These are phyloP conservation scores for Alternaria triticina DNA, from an alignment of 2,329 filamentous ascomycete species.

Conservation along the genomic window DNA sequence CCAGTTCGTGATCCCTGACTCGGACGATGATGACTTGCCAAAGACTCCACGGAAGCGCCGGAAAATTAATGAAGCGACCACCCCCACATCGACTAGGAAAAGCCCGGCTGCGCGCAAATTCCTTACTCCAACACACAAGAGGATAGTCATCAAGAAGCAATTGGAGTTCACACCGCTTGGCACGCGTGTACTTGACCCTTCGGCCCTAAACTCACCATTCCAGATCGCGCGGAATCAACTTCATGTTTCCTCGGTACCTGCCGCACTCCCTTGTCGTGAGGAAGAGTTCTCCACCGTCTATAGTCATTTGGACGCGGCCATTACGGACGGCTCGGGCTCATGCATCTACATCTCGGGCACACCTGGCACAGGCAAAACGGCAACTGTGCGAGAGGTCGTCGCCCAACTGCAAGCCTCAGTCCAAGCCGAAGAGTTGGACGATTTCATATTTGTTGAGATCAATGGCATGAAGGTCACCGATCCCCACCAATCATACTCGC, in stretches of 20 bases:
- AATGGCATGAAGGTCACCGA: constrained; percentile 99
- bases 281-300: constrained; percentile 92
- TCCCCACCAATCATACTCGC: constrained; percentile 91
- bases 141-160: constrained; percentile 80
- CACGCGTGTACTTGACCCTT: constrained; percentile 80
- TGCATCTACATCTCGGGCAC: constrained; percentile 99
- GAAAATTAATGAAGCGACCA: constrained; percentile 54
- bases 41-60: constrained; percentile 56
- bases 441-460: constrained; percentile 99
- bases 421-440: constrained; percentile 87
- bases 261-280: constrained; percentile 88
- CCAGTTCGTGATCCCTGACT: constrained; percentile 53
- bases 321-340: constrained; percentile 88
- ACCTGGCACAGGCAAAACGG: constrained; percentile 95
- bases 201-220: constrained; percentile 83
- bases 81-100: constrained; percentile 54
- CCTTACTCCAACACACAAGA: constrained; percentile 69
- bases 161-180: constrained; percentile 96
- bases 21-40: constrained; percentile 51
- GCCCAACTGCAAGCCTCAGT: constrained; percentile 88
- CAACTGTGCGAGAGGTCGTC: constrained; percentile 94
- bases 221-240: constrained; percentile 86
- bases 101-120: constrained; percentile 60
- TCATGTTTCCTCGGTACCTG: constrained; percentile 91
- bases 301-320: constrained; percentile 90